phyloP scores from a whole-genome alignment of 2,329 filamentous ascomycete genomes.

The Xylariaceae sp. region DNA sequence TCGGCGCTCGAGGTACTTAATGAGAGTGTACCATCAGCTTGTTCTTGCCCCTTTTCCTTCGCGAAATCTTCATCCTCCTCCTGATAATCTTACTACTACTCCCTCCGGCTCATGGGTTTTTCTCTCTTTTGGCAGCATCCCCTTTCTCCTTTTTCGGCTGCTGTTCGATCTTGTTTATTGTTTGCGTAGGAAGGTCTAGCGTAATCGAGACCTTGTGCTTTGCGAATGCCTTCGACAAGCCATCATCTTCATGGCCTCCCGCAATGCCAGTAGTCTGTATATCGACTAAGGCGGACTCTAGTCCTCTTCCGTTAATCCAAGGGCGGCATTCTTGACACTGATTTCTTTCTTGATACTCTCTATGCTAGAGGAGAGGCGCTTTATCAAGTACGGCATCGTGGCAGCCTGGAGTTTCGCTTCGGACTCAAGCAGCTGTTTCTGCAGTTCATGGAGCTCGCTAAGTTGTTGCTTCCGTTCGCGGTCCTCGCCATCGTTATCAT shows the following conservation, averaged over 20 bases:
- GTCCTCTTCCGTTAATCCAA: constrained; percentile 31
- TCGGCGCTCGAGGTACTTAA: too few relatives aligned
- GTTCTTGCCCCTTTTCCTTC: too few relatives aligned
- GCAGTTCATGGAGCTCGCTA: constrained; percentile 42
- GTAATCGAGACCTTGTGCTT: too few relatives aligned
- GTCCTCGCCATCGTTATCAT: constrained; percentile 51
- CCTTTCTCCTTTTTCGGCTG: too few relatives aligned
- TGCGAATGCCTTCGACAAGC: too few relatives aligned
- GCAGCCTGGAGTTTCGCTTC: constrained; percentile 42
- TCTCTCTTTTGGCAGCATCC: too few relatives aligned
- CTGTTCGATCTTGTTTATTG: too few relatives aligned
- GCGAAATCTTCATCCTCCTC: too few relatives aligned
- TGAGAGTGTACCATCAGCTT: too few relatives aligned
- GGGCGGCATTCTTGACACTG: constrained; percentile 31
- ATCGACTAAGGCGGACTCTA: constrained; percentile 16
- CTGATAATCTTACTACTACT: too few relatives aligned
- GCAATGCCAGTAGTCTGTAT: constrained; percentile 1
- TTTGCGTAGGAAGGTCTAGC: too few relatives aligned
- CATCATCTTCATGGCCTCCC: neutral
- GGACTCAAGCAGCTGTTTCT: constrained; percentile 41
- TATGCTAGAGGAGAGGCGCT: constrained; percentile 47
- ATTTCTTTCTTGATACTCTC: constrained; percentile 41
- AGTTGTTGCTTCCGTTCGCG: constrained; percentile 53
- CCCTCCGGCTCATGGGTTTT: too few relatives aligned
- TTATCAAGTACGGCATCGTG: constrained; percentile 44